Evolutionary conservation across 1,284 basidiomycete species (phyloP).

Genomic region (Irpex rosettiformis): DNA sequence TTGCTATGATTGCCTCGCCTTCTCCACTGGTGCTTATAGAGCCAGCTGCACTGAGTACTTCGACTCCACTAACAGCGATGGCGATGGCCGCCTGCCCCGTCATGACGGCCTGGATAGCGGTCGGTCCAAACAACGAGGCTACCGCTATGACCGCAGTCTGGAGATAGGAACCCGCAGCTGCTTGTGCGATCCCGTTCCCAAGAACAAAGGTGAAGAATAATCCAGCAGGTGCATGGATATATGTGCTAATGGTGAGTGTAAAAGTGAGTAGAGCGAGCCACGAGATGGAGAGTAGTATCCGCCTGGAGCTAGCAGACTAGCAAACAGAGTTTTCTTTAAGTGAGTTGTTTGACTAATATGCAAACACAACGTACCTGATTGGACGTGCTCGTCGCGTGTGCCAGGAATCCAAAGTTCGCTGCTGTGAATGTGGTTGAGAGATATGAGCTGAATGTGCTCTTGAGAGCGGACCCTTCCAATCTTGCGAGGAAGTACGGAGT

Average conservation of each 20-base stretch:
- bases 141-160: slow-evolving; percentile 67
- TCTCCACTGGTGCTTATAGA: slow-evolving; percentile 39
- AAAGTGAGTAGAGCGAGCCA: slow-evolving; percentile 46
- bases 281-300: slow-evolving; percentile 20
- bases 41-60: slow-evolving; percentile 59
- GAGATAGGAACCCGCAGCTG: slow-evolving; percentile 61
- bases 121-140: slow-evolving; percentile 69
- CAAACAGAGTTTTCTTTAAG: background rate
- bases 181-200: slow-evolving; percentile 51
- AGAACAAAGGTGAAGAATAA: slow-evolving; percentile 65
- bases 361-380: slow-evolving; percentile 44
- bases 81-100: slow-evolving; percentile 77
- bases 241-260: slow-evolving; percentile 59
- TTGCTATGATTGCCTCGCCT: slow-evolving; percentile 20
- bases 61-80: slow-evolving; percentile 67
- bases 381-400: slow-evolving; percentile 64
- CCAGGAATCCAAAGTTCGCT: slow-evolving; percentile 64
- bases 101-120: slow-evolving; percentile 66
- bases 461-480: slow-evolving; percentile 51
- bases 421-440: slow-evolving; percentile 62
- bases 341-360: background rate
- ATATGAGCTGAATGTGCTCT: slow-evolving; percentile 66
- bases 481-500: slow-evolving; percentile 72
- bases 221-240: slow-evolving; percentile 45
- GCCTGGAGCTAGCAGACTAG: slow-evolving; percentile 24